Base-by-base conservation (phyloP, 2,329 filamentous ascomycete species). In the Didymella keratinophila region DNA sequence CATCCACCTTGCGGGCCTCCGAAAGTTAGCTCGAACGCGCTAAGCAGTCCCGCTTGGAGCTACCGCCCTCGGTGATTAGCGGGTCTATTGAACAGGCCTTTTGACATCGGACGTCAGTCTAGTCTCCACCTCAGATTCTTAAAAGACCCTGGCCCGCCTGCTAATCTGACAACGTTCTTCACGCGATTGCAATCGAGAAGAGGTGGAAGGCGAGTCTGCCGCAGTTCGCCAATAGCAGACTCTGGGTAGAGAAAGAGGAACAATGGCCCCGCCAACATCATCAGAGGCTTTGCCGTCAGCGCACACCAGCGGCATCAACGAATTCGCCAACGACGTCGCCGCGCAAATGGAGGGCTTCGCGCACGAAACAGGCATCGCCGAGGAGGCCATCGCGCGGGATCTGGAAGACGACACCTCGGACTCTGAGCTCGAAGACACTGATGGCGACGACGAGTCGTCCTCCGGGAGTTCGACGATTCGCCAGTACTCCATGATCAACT, bases 401-500 rank as follows among this genome's bases (percentile, higher is more conserved):
- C 58, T 74, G 5, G 71, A 75, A 43, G 74, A 77, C 12, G 74
- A 76, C 52, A 41, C 64, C 6, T 65, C 92, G 71, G 78, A 91
- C 8, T 89, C 86, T 60, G 83, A 84, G 58, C 44, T 44, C 14
- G 83, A 84, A 18, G 59, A 64, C 11, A 56, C 56, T 2, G 61
- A 67, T 9, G 59, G 60, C 39, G 86, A 87, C 32, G 82, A 86
- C 51, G 85, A 86, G 37, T 78, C 65, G 18, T 73, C 62, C 54
- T 78, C 65, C 79, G 54, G 80, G 76, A 71, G 67, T 6, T 71
- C 83, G 82, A 79, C 80, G 10, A 67, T 81, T 52, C 77, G 79
- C 64, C 77, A 80, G 46, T 76, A 69, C 56, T 74, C 86, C 16
- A 82, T 89, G 78, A 81, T 83, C 18, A 83, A 85, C 34, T 86